phyloP scores from a whole-genome alignment of 2,329 filamentous ascomycete species.

The Pseudogymnoascus sp. region DNA sequence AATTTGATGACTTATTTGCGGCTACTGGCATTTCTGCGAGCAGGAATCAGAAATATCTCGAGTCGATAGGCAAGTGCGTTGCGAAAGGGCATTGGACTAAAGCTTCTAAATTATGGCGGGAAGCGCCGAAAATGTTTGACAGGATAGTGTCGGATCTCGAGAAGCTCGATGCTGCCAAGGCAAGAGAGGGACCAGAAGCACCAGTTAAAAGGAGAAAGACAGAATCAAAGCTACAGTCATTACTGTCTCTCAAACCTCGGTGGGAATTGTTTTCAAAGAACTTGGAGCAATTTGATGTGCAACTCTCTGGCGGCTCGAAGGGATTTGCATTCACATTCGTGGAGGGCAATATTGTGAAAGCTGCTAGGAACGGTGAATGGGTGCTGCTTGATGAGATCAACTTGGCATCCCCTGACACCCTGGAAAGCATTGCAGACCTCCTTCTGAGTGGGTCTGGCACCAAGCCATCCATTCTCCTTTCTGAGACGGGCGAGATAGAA shows the following conservation, averaged over 20 bases:
- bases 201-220: constrained; percentile 62
- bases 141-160: constrained; percentile 54
- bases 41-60: constrained; percentile 81
- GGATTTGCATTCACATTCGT: constrained; percentile 91
- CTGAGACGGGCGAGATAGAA: constrained; percentile 90
- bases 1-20: constrained; percentile 84
- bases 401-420: constrained; percentile 83
- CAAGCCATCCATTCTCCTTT: constrained; percentile 75
- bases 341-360: constrained; percentile 92
- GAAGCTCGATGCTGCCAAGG: constrained; percentile 33
- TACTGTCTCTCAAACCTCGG: constrained; percentile 51
- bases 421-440: constrained; percentile 89
- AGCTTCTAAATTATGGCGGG: constrained; percentile 77
- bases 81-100: constrained; percentile 81
- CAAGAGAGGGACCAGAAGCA: constrained; percentile 45
- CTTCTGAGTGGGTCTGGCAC: constrained; percentile 65
- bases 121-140: constrained; percentile 82
- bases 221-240: constrained; percentile 58
- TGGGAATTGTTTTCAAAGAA: constrained; percentile 77
- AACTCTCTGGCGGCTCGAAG: constrained; percentile 65
- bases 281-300: constrained; percentile 71
- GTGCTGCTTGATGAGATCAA: constrained; percentile 97
- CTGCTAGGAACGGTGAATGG: constrained; percentile 95
- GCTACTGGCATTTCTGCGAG: constrained; percentile 77
- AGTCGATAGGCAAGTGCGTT: constrained; percentile 71